Conservation (phyloP, 2,329 filamentous ascomycete species). For the Teratosphaeria epicoccoides region DNA sequence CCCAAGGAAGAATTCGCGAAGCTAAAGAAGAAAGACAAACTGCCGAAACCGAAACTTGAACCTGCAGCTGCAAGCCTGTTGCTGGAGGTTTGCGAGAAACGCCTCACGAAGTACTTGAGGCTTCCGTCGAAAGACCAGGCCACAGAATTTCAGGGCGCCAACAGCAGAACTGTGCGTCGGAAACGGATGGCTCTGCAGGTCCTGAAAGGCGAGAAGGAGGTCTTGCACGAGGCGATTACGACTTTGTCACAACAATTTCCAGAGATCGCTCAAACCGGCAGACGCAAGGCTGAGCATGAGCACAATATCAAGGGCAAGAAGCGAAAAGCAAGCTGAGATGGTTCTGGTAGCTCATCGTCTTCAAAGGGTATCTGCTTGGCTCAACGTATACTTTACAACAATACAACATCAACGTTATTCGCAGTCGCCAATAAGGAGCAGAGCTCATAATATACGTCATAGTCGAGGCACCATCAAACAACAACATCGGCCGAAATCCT, state of each 20-base stretch:
- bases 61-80: slow-evolving; percentile 32
- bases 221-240: slow-evolving; percentile 45
- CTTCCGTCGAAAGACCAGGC: not conserved
- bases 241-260: slow-evolving; percentile 4
- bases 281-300: slow-evolving; percentile 2
- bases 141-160: not conserved
- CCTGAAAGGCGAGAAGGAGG: slow-evolving; percentile 60
- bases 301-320: not conserved
- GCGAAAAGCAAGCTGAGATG: not conserved
- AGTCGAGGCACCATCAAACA: no score
- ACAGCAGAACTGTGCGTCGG: not conserved
- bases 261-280: not conserved
- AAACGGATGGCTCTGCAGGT: slow-evolving; percentile 53
- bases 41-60: slow-evolving; percentile 30
- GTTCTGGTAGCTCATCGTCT: not conserved
- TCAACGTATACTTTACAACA: not conserved
- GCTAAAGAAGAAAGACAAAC: slow-evolving; percentile 32
- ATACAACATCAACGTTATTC: no score
- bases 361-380: not conserved
- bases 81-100: slow-evolving; percentile 28
- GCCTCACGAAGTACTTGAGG: slow-evolving; percentile 38
- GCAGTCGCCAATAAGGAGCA: not conserved
- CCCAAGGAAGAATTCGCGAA: slow-evolving; percentile 31
- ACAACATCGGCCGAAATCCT: no score
- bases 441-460: not conserved